Conservation (phyloP, 1,284 basidiomycete species). For the Vanrija humicola region DNA sequence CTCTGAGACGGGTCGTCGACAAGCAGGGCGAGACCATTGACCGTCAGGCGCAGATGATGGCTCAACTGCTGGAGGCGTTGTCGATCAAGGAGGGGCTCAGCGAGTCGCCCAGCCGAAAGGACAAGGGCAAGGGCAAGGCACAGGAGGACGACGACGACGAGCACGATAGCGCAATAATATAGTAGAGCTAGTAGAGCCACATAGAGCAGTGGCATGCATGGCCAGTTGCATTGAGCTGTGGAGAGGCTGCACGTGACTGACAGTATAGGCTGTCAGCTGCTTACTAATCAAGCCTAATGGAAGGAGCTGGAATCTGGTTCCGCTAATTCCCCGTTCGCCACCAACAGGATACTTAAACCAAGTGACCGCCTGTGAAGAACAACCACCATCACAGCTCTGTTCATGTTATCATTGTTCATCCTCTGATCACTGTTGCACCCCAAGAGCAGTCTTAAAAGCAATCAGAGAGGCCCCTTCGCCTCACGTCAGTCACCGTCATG, state of each 20-base stretch:
- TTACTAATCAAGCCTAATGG: conserved; percentile 1
- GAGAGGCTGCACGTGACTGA: not conserved
- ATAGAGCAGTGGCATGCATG: not conserved
- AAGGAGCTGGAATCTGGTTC: not conserved
- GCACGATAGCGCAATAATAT: not conserved
- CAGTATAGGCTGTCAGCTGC: not conserved
- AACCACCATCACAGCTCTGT: not conserved
- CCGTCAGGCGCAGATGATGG: not conserved
- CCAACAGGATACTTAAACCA: not conserved
- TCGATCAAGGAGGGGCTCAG: not conserved
- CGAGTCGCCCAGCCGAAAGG: not conserved
- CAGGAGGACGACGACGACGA: not conserved
- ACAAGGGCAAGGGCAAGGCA: conserved; percentile 7
- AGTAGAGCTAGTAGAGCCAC: not conserved
- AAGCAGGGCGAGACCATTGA: conserved; percentile 32
- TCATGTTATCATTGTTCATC: not conserved
- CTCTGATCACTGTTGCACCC: not conserved
- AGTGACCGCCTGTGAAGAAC: not conserved
- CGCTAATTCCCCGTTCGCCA: not conserved
- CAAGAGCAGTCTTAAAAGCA: not conserved
- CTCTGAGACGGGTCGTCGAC: conserved; percentile 40
- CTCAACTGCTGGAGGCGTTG: conserved; percentile 3
- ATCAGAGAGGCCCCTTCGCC: too few species aligned
- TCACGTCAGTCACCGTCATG: not conserved
- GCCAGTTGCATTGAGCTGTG: not conserved